Evolutionary conservation across 805 yeast genomes (phyloP), one percentile per base, ranked within the genome.

Genomic region (Middelhovenomyces tepae): DNA sequence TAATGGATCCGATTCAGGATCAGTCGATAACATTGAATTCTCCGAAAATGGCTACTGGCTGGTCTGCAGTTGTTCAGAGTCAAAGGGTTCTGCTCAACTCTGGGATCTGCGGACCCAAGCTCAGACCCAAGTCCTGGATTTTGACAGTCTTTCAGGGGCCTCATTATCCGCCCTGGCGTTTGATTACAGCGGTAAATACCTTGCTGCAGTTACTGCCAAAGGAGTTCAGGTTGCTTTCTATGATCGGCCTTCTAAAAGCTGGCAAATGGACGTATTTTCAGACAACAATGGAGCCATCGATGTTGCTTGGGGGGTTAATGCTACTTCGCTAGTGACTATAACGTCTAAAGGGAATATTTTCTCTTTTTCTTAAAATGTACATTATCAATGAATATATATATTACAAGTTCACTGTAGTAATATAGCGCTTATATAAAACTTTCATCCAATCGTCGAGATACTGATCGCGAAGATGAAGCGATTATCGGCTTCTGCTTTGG

Each of bases 31-130:
- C n/a, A 36, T 76, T 8, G 46, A 51, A 26, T 77, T 75, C 54
- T 79, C 78, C 2, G 57, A 62, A 18, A 79, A 79, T 47, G 89
- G 89, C 1, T 76, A 73, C 50, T 75, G 78, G 69, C 48, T 79
- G 26, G 47, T 44, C 68, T 27, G 67, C 56, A 2, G 46, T 32
- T 18, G 20, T 13, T 18, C 52, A 7, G 44, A 54, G 5, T 34
- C 48, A 3, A 32, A 46, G 3, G 57, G 47, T 13, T 42, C 43
- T 1, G 46, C 71, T 6, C 64, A 63, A 14, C 48, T 73, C 2
- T 57, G 73, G 56, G 76, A 73, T 47, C 54, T 74, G 43, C 57
- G 78, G 40, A 70, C 71, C 40, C 28, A 30, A 21, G 24, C 27
- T 7, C 36, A 29, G 10, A 22, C 28, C 5, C 47, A 50, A 25